Percentiles rank a stretch among this genome's conserved stretches.
Evolutionary conservation across 345 rosid genomes (phyloP).

Genomic region (Sonneratia alba): DNA sequence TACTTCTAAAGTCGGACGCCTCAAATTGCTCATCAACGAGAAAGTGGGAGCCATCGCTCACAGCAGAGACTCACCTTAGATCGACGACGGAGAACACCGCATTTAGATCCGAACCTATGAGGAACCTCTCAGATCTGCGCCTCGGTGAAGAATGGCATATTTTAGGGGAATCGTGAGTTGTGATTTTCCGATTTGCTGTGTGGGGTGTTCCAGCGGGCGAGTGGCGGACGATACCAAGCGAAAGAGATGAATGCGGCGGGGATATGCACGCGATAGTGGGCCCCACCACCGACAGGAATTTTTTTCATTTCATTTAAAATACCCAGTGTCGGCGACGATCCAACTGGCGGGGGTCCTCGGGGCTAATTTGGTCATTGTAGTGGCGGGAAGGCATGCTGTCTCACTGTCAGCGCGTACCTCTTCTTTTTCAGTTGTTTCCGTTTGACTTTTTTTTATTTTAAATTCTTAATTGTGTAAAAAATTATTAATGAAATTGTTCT

Average conservation of each 20-base stretch:
- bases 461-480: background rate
- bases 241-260: background rate
- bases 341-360: background rate
- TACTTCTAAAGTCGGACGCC: background rate
- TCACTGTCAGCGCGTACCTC: background rate
- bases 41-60: background rate
- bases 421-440: background rate
- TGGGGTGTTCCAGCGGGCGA: too few relatives aligned
- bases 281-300: background rate
- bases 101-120: background rate
- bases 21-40: background rate
- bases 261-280: background rate
- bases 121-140: background rate
- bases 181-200: background rate
- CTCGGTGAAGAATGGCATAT: background rate
- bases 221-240: too few relatives aligned
- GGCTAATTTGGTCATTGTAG: background rate
- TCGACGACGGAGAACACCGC: constrained; percentile 3
- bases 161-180: background rate
- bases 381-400: background rate
- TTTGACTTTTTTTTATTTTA: background rate
- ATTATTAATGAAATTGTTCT: too few relatives aligned
- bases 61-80: background rate
- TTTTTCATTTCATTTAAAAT: background rate
- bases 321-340: background rate